These are phyloP conservation scores for Tricholomella constricta DNA, from an alignment of 768 basidiomycete genomes.

Conservation along the genomic window DNA sequence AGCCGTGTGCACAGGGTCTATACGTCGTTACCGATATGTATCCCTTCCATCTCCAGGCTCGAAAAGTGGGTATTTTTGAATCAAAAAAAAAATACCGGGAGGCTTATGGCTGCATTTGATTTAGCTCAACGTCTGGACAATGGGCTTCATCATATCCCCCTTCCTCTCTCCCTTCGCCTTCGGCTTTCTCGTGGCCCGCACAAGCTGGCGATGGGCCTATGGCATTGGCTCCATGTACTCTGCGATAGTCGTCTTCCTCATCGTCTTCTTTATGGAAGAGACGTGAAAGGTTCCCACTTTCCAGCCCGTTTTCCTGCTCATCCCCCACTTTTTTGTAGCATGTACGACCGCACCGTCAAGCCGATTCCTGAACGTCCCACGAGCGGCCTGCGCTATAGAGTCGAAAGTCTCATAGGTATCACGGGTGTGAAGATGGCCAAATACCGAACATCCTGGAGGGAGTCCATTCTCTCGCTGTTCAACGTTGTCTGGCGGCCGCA, in stretches of 20 bases:
- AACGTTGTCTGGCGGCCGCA: conserved; percentile 63
- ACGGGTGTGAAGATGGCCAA: conserved; percentile 54
- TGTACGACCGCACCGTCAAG: conserved; percentile 52
- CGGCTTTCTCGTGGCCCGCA: conserved; percentile 64
- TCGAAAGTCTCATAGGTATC: conserved; percentile 54
- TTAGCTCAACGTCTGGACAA: conserved; percentile 57
- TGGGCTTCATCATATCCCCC: conserved; percentile 62
- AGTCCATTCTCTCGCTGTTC: conserved; percentile 35
- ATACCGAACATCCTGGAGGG: conserved; percentile 37
- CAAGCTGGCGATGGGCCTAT: conserved; percentile 65
- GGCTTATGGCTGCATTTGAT: background rate
- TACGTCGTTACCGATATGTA: conserved; percentile 56
- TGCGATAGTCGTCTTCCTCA: conserved; percentile 43
- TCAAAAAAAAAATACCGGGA: no score
- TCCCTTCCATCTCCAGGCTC: conserved; percentile 60
- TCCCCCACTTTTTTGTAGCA: conserved; percentile 25
- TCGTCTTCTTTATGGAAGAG: conserved; percentile 53
- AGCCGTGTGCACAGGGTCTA: conserved; percentile 35
- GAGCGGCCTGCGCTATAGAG: conserved; percentile 43
- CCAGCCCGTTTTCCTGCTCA: background rate
- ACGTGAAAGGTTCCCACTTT: conserved; percentile 43
- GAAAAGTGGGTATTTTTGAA: no score
- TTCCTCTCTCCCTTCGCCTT: conserved; percentile 66
- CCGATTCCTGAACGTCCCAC: conserved; percentile 41
- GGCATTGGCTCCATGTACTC: conserved; percentile 64